These are phyloP conservation scores for Nymphaea thermarum DNA, from an alignment of 164 flowering plant genomes.

Conservation along the genomic window DNA sequence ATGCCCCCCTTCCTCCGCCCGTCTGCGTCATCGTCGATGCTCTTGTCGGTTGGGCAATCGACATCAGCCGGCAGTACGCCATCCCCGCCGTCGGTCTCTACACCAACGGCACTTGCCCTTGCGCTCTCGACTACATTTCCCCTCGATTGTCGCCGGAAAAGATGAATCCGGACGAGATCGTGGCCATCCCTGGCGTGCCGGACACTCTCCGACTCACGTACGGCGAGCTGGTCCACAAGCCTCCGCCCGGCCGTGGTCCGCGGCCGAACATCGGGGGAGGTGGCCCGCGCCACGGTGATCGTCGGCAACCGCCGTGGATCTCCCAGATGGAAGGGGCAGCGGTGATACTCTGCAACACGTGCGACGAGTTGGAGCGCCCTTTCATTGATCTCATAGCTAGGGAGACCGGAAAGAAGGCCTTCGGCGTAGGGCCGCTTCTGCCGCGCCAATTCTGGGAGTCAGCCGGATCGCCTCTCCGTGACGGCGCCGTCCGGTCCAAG, in stretches of 20 bases:
- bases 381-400: conserved; percentile 31
- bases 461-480: conserved; percentile 17
- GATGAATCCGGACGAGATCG: conserved; percentile 21
- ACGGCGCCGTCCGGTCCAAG: conserved; percentile 15
- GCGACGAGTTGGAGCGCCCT: conserved; percentile 38
- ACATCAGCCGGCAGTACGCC: conserved; percentile 15
- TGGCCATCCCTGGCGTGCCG: conserved; percentile 32
- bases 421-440: conserved; percentile 56
- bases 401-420: conserved; percentile 29
- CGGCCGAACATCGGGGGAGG: not conserved
- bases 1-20: conserved; percentile 8
- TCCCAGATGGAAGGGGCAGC: conserved; percentile 21
- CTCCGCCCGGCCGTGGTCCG: conserved; percentile 5
- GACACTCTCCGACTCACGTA: conserved; percentile 21
- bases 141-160: conserved; percentile 17
- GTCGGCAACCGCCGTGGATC: conserved; percentile 33
- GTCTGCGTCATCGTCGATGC: conserved; percentile 34
- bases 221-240: conserved; percentile 17
- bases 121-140: conserved; percentile 9
- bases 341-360: conserved; percentile 47
- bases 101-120: conserved; percentile 47
- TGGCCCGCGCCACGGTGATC: not conserved
- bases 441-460: conserved; percentile 47
- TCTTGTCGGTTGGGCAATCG: conserved; percentile 33
- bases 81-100: conserved; percentile 30